Base-by-base conservation (phyloP, 2,329 filamentous ascomycete species). In the Neonectria hederae region DNA sequence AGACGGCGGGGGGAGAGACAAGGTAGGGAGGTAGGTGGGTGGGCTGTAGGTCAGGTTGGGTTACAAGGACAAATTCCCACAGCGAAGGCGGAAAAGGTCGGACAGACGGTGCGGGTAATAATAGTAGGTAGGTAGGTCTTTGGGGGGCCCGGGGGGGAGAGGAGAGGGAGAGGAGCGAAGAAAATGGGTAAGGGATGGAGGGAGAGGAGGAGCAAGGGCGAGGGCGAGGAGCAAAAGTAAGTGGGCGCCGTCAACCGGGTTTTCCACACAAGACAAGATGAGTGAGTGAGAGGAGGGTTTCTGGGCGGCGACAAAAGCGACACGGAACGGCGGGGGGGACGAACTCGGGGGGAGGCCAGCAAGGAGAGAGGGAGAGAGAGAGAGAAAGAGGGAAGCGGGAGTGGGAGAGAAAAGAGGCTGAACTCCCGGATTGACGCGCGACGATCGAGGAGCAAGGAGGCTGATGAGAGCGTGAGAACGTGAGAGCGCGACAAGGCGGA, bases 11-110 rank as follows among this genome's bases (percentile, higher is more conserved):
- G 61, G 53, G 45, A 48, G 43, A 63, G 49, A 42, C 17, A 40
- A 49, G 40, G 46, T 30, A 40, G 28, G 48, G 48, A 32, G 48
- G 22, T 32, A 28, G 40, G 53, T 32, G 56, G 52, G 62, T 64
- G 24, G 48, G 48, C 28, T 4, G 43, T 11, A 32, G 30, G 53
- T 35, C 5, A 11, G 30, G 53, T 46, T 48, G 24, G 54, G 60
- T 58, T 63, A 64, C 59, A 66, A 52, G 60, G 53, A 51, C 48
- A 59, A 52, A 59, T 62, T 62, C 58, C 67, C 53, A 67, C 65
- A 68, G 62, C 63, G 54, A 62, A 45, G 45, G 62, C 43, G 55
- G 49, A 66, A 71, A 53, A 53, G 48, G 55, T 58, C 54, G 54
- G 60, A 49, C 49, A 51, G 61, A 63, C 38, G 56, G 45, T 6